Conservation (phyloP, 2,329 filamentous ascomycete genomes). For the Fusarium mexicanum region DNA sequence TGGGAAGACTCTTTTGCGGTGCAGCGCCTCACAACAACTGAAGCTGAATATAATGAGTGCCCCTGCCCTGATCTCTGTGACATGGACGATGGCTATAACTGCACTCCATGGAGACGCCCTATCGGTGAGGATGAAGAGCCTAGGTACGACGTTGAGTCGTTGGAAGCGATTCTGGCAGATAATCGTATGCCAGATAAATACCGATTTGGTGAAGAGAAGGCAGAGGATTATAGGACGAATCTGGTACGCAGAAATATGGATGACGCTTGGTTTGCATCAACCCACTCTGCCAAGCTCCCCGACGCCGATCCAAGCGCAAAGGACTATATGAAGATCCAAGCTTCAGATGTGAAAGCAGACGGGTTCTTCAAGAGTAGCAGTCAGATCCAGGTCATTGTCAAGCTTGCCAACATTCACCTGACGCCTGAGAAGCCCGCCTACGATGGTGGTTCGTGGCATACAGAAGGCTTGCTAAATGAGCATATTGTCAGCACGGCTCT, state of each 20-base stretch:
- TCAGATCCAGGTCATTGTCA: background rate
- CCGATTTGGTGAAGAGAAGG: background rate
- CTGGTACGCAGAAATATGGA: background rate
- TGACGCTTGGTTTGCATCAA: background rate
- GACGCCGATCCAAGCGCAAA: background rate
- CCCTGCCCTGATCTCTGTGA: background rate
- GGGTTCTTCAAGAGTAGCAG: background rate
- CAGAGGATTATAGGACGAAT: background rate
- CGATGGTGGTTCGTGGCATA: slow-evolving; percentile 11
- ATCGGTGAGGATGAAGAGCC: background rate
- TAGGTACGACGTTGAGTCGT: background rate
- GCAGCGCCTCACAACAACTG: background rate
- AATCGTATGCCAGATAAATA: background rate
- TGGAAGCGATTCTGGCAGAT: background rate
- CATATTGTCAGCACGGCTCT: slow-evolving; percentile 8
- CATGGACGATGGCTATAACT: background rate
- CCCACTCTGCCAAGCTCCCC: background rate
- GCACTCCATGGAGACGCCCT: background rate
- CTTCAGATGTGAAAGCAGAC: background rate
- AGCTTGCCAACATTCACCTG: slow-evolving; percentile 8
- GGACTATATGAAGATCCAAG: background rate
- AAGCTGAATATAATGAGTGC: background rate
- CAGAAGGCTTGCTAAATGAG: slow-evolving; percentile 5
- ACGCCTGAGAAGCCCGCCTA: background rate
- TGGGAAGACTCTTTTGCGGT: background rate